A percentile compares a stretch with the other conserved stretches of the same genome.
Conservation (phyloP, 768 basidiomycete species). For the Hortiboletus flavorubellus region DNA sequence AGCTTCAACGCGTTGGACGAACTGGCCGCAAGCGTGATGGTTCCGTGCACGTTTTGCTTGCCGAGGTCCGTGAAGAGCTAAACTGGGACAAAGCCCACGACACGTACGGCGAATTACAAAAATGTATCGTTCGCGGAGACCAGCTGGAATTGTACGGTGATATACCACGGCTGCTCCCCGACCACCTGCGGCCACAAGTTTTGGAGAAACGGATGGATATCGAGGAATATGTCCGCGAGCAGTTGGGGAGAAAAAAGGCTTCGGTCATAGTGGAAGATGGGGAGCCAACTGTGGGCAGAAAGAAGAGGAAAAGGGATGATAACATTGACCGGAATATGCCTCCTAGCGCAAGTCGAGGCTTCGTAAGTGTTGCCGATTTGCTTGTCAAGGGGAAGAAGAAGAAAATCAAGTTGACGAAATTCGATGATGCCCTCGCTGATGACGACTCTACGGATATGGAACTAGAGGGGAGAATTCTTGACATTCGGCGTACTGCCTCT, state of each 20-base stretch:
- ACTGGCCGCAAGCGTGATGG: conserved; percentile 93
- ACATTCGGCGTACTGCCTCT: conserved; percentile 50
- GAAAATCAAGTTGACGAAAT: conserved; percentile 37
- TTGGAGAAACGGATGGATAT: conserved; percentile 84
- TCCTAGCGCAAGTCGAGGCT: conserved; percentile 63
- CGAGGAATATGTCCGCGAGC: conserved; percentile 61
- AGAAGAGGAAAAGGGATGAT: conserved; percentile 71
- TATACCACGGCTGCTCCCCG: conserved; percentile 81
- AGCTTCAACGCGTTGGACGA: conserved; percentile 95
- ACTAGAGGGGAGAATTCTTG: conserved; percentile 53
- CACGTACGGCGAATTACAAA: conserved; percentile 86
- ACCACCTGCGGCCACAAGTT: conserved; percentile 69
- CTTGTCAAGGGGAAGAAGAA: conserved; percentile 53
- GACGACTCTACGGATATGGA: conserved; percentile 71
- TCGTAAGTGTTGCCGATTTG: conserved; percentile 66
- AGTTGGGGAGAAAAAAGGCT: conserved; percentile 35
- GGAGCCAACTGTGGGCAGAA: conserved; percentile 32
- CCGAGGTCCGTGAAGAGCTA: conserved; percentile 85
- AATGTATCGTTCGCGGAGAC: conserved; percentile 79
- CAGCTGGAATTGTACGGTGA: conserved; percentile 92
- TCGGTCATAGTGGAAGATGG: conserved; percentile 23
- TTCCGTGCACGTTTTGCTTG: conserved; percentile 84
- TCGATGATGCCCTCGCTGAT: conserved; percentile 48
- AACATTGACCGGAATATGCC: conserved; percentile 71
- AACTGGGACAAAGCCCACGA: conserved; percentile 88